phyloP scores from a whole-genome alignment of 768 basidiomycete species.

The Pulveroboletus sp. region DNA sequence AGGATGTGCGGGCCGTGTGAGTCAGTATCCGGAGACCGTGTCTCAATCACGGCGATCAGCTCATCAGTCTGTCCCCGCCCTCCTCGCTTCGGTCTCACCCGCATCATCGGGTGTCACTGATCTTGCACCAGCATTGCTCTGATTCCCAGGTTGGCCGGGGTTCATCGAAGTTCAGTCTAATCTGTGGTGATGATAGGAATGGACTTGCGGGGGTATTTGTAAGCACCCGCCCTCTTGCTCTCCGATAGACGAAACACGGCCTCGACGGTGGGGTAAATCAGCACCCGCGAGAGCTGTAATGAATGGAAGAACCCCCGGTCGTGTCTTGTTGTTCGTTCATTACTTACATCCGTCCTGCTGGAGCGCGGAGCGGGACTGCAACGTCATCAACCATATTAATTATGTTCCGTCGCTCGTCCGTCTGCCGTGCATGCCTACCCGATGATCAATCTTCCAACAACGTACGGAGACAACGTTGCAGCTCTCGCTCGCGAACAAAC shows the following conservation, averaged over 20 bases:
- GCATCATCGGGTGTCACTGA: background rate
- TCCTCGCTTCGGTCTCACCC: slow-evolving; percentile 1
- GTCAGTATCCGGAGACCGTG: slow-evolving; percentile 2
- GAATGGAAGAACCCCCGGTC: slow-evolving; percentile 19
- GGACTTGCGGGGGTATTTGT: background rate
- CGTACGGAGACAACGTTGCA: slow-evolving; percentile 25
- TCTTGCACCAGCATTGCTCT: background rate
- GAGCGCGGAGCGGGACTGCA: slow-evolving; percentile 7
- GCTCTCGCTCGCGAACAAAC: slow-evolving; percentile 9
- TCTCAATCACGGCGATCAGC: slow-evolving; percentile 9
- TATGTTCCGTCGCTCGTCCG: slow-evolving; percentile 12
- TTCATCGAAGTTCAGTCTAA: no score
- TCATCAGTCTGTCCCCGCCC: background rate
- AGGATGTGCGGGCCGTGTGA: slow-evolving; percentile 5
- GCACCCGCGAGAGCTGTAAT: slow-evolving; percentile 4
- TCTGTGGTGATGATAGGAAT: background rate
- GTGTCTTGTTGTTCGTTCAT: slow-evolving; percentile 13
- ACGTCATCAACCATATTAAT: slow-evolving; percentile 3
- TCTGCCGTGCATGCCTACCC: slow-evolving; percentile 12
- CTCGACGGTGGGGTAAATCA: background rate
- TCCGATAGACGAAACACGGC: background rate
- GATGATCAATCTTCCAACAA: slow-evolving; percentile 26
- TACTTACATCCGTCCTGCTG: slow-evolving; percentile 19
- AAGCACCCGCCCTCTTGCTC: background rate
- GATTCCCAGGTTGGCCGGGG: no score